phyloP scores from a whole-genome alignment of 345 rosid species.

The Eutrema japonicum region DNA sequence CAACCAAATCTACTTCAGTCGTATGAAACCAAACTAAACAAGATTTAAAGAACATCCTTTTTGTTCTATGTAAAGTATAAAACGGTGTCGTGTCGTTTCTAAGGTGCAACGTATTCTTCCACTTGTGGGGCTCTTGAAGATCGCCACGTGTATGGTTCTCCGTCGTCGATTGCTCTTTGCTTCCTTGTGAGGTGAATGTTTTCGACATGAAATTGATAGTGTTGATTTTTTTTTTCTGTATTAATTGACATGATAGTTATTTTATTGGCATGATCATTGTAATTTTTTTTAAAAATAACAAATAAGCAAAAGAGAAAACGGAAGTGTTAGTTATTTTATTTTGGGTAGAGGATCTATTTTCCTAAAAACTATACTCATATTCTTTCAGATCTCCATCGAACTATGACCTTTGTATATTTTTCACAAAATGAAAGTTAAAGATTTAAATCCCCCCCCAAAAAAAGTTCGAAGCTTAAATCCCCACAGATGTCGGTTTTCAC shows the following conservation, averaged over 20 bases:
- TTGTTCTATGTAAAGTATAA: conserved; percentile 13
- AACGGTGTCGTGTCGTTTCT: conserved; percentile 33
- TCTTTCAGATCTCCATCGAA: no score
- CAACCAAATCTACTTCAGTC: conserved; percentile 37
- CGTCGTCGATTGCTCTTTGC: conserved; percentile 31
- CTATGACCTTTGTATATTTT: no score
- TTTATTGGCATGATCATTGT: not conserved
- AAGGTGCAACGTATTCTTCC: conserved; percentile 37
- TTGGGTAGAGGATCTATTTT: no score
- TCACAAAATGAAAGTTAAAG: no score
- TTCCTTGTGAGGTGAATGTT: conserved; percentile 31
- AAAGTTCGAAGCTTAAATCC: no score
- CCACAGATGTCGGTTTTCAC: no score
- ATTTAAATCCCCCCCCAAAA: no score
- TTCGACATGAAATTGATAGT: conserved; percentile 37
- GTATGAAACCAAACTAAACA: conserved; percentile 20
- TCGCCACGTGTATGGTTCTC: conserved; percentile 41
- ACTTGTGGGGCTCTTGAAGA: not conserved
- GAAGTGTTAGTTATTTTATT: not conserved
- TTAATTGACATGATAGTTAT: conserved; percentile 29
- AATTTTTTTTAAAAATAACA: conserved; percentile 1
- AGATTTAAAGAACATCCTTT: conserved; percentile 23
- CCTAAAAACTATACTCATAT: no score
- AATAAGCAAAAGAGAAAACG: not conserved
- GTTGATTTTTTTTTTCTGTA: conserved; percentile 19